These are phyloP conservation scores for Beta vulgaris DNA, from an alignment of 148 eudicot genomes.

Conservation along the genomic window DNA sequence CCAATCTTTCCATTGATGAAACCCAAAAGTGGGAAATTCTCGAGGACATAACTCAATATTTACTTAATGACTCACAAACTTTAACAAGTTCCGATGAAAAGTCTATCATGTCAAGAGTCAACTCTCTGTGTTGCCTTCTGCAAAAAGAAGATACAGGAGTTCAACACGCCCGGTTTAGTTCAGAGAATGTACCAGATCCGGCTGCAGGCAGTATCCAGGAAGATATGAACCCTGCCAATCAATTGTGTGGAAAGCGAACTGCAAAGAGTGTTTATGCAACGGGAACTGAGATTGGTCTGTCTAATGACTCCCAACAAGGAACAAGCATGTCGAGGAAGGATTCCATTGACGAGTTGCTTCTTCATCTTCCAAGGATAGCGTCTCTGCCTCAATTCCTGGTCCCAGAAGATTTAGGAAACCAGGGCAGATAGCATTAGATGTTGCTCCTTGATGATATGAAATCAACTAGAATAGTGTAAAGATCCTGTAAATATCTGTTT, in stretches of 20 bases:
- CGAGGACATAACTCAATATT: constrained; percentile 67
- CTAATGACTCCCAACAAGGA: constrained; percentile 13
- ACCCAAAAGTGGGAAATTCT: constrained; percentile 47
- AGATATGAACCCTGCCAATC: not conserved
- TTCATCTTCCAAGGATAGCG: constrained; percentile 83
- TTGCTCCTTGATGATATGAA: not conserved
- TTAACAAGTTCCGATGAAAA: constrained; percentile 61
- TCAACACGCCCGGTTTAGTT: constrained; percentile 27
- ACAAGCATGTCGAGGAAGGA: constrained; percentile 68
- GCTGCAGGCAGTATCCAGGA: constrained; percentile 8
- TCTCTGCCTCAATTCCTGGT: constrained; percentile 82
- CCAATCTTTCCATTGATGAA: constrained; percentile 41
- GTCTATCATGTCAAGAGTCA: constrained; percentile 66
- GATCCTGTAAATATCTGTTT: not conserved
- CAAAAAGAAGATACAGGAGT: constrained; percentile 53
- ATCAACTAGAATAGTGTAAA: not conserved
- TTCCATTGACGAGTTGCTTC: constrained; percentile 78
- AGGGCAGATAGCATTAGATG: not conserved
- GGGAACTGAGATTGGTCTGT: constrained; percentile 4
- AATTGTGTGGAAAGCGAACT: not conserved
- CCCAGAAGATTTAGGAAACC: constrained; percentile 2
- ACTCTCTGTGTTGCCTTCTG: constrained; percentile 91
- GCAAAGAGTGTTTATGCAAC: constrained; percentile 9
- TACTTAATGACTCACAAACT: constrained; percentile 58
- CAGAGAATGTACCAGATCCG: constrained; percentile 18